A percentile compares a stretch with the other conserved stretches of the same genome.
Conservation (phyloP, 192 early-diverging fungal species). For the Coemansia sp. region DNA sequence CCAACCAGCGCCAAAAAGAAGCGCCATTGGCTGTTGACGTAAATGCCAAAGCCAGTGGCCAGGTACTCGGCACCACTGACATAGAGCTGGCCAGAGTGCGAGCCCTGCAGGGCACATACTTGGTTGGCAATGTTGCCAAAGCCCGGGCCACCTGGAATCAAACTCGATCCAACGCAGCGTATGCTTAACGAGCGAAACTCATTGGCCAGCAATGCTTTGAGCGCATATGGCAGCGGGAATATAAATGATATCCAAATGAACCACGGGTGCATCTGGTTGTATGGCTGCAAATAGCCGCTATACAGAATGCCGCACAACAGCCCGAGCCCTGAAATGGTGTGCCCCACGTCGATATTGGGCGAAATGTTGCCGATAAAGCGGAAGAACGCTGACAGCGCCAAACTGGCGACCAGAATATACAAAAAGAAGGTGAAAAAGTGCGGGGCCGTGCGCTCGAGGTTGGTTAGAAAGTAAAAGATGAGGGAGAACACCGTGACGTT, state of each 20-base stretch:
- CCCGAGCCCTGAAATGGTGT: conserved; percentile 60
- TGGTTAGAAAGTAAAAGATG: conserved; percentile 63
- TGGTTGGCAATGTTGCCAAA: conserved; percentile 55
- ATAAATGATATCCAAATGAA: conserved; percentile 69
- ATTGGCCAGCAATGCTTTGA: conserved; percentile 65
- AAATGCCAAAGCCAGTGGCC: conserved; percentile 56
- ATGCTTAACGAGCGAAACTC: conserved; percentile 41
- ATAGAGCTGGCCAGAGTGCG: conserved; percentile 52
- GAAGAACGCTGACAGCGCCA: conserved; percentile 58
- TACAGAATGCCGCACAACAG: conserved; percentile 12
- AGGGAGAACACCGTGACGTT: conserved; percentile 57
- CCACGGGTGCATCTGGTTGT: conserved; percentile 57
- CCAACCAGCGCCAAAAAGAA: conserved; percentile 59
- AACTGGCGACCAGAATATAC: conserved; percentile 47
- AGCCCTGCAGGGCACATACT: conserved; percentile 67
- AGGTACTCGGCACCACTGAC: conserved; percentile 68
- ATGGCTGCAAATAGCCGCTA: conserved; percentile 58
- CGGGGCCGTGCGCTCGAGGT: conserved; percentile 52
- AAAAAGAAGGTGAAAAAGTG: conserved; percentile 63
- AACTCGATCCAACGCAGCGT: conserved; percentile 23
- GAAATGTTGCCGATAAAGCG: conserved; percentile 59
- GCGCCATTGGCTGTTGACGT: conserved; percentile 59
- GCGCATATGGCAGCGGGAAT: conserved; percentile 68
- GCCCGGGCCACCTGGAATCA: conserved; percentile 56
- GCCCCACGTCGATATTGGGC: conserved; percentile 58